Conservation (phyloP, 148 eudicot species). For the Rhododendron griersonianum region DNA sequence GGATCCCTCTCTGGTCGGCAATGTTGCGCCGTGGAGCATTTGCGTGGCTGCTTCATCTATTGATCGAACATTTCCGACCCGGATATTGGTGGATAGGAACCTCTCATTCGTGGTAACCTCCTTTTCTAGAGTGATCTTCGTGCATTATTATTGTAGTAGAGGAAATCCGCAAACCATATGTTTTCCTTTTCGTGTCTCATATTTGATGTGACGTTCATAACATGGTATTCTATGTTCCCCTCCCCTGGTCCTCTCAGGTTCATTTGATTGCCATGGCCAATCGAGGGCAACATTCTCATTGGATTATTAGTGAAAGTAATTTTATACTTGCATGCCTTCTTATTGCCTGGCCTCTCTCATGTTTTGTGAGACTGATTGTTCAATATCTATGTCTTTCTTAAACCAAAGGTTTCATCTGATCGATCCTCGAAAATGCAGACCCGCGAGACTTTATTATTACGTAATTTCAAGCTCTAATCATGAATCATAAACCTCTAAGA, state of each 20-base stretch:
- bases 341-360: neutral
- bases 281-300: neutral
- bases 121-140: neutral
- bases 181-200: neutral
- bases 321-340: neutral
- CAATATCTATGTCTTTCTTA: neutral
- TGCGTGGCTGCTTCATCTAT: constrained; percentile 43
- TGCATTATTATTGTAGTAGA: neutral
- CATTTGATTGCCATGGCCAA: neutral
- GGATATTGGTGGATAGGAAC: constrained; percentile 21
- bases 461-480: neutral
- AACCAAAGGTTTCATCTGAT: neutral
- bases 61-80: constrained; percentile 40
- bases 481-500: neutral
- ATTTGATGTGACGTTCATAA: neutral
- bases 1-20: constrained; percentile 28
- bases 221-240: neutral
- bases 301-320: neutral
- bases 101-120: constrained; percentile 27
- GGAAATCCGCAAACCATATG: neutral
- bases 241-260: neutral
- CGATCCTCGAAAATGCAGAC: neutral
- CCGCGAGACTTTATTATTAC: neutral
- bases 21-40: constrained; percentile 49
- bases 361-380: neutral